Conservation (phyloP, 129 eudicot species). For the Arctium lappa region DNA sequence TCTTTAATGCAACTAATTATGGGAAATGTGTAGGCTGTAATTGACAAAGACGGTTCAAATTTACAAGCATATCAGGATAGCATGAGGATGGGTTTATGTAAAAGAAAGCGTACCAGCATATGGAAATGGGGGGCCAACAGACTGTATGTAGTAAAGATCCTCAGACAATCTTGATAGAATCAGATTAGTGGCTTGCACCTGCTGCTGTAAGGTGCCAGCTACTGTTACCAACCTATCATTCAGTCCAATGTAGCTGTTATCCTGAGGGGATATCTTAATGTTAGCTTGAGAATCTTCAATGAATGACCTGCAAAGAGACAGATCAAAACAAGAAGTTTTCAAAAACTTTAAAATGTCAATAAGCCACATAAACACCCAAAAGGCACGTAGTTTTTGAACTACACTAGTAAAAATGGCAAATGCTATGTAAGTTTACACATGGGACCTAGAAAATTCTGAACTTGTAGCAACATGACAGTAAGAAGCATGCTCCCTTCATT, state of each 20-base stretch:
- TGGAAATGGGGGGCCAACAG: conserved; percentile 66
- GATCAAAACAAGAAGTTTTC: neutral
- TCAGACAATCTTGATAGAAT: conserved; percentile 67
- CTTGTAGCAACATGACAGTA: neutral
- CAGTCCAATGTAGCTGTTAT: conserved; percentile 67
- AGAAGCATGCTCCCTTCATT: conserved; percentile 1
- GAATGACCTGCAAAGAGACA: conserved; percentile 56
- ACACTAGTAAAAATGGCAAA: conserved; percentile 3
- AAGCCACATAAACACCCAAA: neutral
- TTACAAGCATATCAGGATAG: neutral
- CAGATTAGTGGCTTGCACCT: conserved; percentile 75
- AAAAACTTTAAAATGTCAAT: conserved; percentile 9
- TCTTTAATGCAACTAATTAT: neutral
- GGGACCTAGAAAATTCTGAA: neutral
- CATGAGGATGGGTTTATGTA: neutral
- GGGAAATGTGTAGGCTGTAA: neutral
- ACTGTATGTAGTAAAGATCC: conserved; percentile 62
- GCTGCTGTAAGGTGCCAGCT: conserved; percentile 69
- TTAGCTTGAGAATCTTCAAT: conserved; percentile 89
- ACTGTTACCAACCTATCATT: conserved; percentile 85
- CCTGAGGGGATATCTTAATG: conserved; percentile 86
- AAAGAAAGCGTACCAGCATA: conserved; percentile 58
- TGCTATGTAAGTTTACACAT: neutral
- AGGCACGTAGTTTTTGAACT: neutral
- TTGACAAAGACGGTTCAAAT: neutral